A percentile compares a stretch with the other conserved stretches of the same genome.
phyloP scores from a whole-genome alignment of 306 rosid species.

The Begonia masoniana region DNA sequence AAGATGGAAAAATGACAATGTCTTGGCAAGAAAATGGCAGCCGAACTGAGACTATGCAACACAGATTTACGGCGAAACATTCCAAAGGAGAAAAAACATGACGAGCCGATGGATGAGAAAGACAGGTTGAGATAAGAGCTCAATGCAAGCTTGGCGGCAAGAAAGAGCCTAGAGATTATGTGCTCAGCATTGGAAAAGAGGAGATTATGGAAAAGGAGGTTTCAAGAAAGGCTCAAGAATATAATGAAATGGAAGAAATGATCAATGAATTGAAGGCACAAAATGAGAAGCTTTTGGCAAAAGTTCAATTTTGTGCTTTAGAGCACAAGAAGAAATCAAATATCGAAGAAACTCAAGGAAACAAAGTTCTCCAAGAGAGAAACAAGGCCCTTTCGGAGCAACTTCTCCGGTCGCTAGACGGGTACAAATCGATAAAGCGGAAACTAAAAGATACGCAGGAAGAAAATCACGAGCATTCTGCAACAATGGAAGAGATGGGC shows the following conservation, averaged over 20 bases:
- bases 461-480: slow-evolving; percentile 29
- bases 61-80: slow-evolving; percentile 45
- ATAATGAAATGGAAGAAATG: slow-evolving; percentile 55
- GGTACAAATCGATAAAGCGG: slow-evolving; percentile 47
- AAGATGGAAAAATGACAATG: slow-evolving; percentile 46
- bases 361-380: slow-evolving; percentile 39
- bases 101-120: slow-evolving; percentile 57
- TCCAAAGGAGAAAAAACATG: slow-evolving; percentile 40
- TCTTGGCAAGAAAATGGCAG: slow-evolving; percentile 23
- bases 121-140: slow-evolving; percentile 64
- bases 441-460: slow-evolving; percentile 35
- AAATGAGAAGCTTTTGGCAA: slow-evolving; percentile 54
- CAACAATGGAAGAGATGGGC: slow-evolving; percentile 42
- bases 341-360: slow-evolving; percentile 33
- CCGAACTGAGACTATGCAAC: slow-evolving; percentile 67
- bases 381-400: slow-evolving; percentile 57
- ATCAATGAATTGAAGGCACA: slow-evolving; percentile 55
- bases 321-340: slow-evolving; percentile 26
- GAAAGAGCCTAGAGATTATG: slow-evolving; percentile 77
- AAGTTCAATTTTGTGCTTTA: slow-evolving; percentile 31
- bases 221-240: slow-evolving; percentile 66
- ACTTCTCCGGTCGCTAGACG: slow-evolving; percentile 59
- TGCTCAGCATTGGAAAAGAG: slow-evolving; percentile 90
- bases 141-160: slow-evolving; percentile 47
- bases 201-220: slow-evolving; percentile 86